A percentile compares a stretch with the other conserved stretches of the same genome.
Evolutionary conservation across 192 early-diverging fungal species (phyloP).

Genomic region (Coemansia sp.): DNA sequence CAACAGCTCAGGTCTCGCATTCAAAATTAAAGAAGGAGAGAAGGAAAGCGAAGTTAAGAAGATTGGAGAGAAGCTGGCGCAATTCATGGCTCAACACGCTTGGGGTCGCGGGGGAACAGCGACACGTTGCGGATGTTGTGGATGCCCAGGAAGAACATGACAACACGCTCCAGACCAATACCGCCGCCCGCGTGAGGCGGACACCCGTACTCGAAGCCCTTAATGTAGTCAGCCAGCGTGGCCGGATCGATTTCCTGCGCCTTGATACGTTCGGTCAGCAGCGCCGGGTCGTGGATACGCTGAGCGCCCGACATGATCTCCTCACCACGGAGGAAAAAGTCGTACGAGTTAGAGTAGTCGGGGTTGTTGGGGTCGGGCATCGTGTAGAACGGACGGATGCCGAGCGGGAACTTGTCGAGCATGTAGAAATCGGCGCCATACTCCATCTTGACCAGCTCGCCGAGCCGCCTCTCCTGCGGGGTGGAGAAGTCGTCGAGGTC

Average conservation of each 20-base stretch:
- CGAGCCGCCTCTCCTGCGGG: constrained; percentile 79
- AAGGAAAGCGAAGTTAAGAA: background rate
- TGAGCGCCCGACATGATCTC: constrained; percentile 99
- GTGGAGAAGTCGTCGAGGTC: constrained; percentile 95
- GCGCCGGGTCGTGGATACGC: constrained; percentile 90
- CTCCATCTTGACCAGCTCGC: constrained; percentile 86
- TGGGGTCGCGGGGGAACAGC: constrained; percentile 98
- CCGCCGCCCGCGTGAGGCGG: constrained; percentile 98
- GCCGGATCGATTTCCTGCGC: constrained; percentile 73
- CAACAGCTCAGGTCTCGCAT: no score
- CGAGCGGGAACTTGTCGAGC: constrained; percentile 98
- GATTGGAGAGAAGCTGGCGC: background rate
- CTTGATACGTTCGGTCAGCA: constrained; percentile 75
- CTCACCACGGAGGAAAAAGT: constrained; percentile 99
- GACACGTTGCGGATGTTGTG: constrained; percentile 90
- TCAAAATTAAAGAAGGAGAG: background rate
- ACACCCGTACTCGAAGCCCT: constrained; percentile 94
- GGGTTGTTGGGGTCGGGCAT: constrained; percentile 92
- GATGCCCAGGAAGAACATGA: constrained; percentile 94
- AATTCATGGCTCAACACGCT: constrained; percentile 79
- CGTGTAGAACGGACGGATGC: constrained; percentile 96
- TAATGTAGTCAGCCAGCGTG: constrained; percentile 89
- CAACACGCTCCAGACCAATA: constrained; percentile 93
- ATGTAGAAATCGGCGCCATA: constrained; percentile 98
- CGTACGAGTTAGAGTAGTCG: constrained; percentile 97